These are phyloP conservation scores for Lumnitzera littorea DNA, from an alignment of 345 rosid genomes.

Conservation along the genomic window DNA sequence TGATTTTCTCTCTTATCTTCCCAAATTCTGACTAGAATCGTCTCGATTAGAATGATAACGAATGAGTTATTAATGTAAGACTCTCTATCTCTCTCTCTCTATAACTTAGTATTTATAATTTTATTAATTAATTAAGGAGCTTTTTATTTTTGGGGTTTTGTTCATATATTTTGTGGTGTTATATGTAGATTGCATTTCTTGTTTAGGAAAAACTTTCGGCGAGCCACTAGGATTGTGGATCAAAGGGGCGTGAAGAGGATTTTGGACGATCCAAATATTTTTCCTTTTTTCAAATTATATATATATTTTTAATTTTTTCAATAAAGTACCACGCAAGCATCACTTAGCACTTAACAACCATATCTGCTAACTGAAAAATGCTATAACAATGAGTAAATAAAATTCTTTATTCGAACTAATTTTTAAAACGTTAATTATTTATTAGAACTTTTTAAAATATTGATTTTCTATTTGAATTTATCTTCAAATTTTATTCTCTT, in stretches of 20 bases:
- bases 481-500: no score
- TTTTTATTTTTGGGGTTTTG: not conserved
- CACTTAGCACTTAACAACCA: no score
- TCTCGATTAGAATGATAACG: constrained; percentile 31
- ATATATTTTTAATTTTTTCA: no score
- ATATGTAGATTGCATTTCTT: constrained; percentile 50
- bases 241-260: constrained; percentile 71
- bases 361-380: no score
- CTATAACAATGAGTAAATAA: no score
- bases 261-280: constrained; percentile 60
- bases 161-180: no score
- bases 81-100: not conserved
- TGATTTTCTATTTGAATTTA: no score
- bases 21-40: not conserved
- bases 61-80: constrained; percentile 65
- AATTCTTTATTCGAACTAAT: no score
- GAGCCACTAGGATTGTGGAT: constrained; percentile 70
- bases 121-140: not conserved
- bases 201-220: constrained; percentile 76
- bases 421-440: no score
- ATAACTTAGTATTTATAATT: not conserved
- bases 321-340: no score
- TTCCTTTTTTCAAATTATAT: no score
- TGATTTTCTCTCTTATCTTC: not conserved
- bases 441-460: no score